Base-by-base conservation (phyloP, 2,329 filamentous ascomycete genomes). In the Trichoderma harzianum region DNA sequence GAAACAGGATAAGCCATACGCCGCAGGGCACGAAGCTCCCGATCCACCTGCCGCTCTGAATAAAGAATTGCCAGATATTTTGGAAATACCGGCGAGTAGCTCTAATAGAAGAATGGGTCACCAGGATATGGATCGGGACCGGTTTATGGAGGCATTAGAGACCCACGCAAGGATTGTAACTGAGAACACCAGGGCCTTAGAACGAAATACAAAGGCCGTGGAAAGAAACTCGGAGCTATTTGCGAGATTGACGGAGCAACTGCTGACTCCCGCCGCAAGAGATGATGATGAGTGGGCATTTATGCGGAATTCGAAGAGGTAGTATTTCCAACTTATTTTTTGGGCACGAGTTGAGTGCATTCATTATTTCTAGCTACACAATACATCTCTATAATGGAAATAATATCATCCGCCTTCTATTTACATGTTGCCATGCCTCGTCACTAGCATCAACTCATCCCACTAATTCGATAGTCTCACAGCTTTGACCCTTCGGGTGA, bases 401-500 rank as follows among this genome's bases (percentile, higher is more conserved):
- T 14, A 12, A 10, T 36, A 12, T 11, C 34, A 26, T 47, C 1
- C 0, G 6, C 6, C 10, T 36, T 68, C 55, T 47, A 61, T 60
- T 30, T 43, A 39, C 51, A 43, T 11, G 1, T 18, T 24, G 1
- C 10, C 34, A 47, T 39, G 14, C 10, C 12, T 8, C 43, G 5
- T 16, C 14, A 26, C 43, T 11, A 28, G 18, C 18, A 18, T 12
- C 57, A 34, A 5, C 3, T 11, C 11, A 39, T 66, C 21, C n/a
- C n/a, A 32, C 8, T 5, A 57, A 1, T 14, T n/a, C 14, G 0
- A n/a, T 21, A 69, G 5, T 6, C 11, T 75, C 74, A 82, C 39
- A 81, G 58, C 72, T 78, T 80, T 60, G 75, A 72, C n/a, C 69
- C 74, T 11, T 69, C 72, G 24, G 55, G 72, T 69, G 76, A 78